A percentile compares a stretch with the other conserved stretches of the same genome.
These are phyloP conservation scores for Andrographis paniculata DNA, from an alignment of 305 asterid genomes.

Conservation along the genomic window DNA sequence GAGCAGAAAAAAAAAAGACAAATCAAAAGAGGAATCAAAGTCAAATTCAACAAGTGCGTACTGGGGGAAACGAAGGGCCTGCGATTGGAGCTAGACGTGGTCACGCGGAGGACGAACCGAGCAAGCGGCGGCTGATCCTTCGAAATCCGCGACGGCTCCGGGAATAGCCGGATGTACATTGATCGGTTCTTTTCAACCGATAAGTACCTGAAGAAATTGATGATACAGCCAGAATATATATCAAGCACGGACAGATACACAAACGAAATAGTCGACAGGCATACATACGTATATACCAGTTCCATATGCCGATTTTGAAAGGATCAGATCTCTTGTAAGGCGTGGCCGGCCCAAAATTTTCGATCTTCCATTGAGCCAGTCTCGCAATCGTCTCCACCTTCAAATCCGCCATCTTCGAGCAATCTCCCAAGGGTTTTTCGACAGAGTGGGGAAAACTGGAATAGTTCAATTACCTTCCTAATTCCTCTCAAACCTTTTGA, in stretches of 20 bases:
- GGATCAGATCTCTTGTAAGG: constrained; percentile 87
- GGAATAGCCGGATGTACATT: constrained; percentile 64
- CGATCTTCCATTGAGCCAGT: constrained; percentile 96
- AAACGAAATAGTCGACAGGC: too few species aligned
- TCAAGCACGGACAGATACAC: neutral
- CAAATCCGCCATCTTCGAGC: constrained; percentile 58
- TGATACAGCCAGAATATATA: neutral
- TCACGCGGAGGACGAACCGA: constrained; percentile 60
- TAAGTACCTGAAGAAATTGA: constrained; percentile 40
- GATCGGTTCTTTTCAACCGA: constrained; percentile 83
- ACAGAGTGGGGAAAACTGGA: too few species aligned
- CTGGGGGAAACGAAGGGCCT: constrained; percentile 70
- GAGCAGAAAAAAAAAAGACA: neutral
- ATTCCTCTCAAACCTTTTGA: neutral
- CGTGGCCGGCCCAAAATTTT: constrained; percentile 54
- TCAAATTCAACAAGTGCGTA: constrained; percentile 11
- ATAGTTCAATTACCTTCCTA: neutral
- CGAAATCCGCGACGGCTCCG: constrained; percentile 66
- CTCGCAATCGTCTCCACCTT: constrained; percentile 86
- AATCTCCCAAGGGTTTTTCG: too few species aligned
- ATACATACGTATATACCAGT: constrained; percentile 38
- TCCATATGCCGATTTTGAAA: constrained; percentile 87
- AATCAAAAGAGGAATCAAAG: neutral
- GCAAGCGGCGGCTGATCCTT: constrained; percentile 82
- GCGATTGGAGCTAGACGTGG: constrained; percentile 54